Percentiles rank a stretch among this genome's conserved stretches.
These are phyloP conservation scores for Zygosaccharomyces sapae DNA, from an alignment of 1,139 yeast genomes.

Conservation along the genomic window DNA sequence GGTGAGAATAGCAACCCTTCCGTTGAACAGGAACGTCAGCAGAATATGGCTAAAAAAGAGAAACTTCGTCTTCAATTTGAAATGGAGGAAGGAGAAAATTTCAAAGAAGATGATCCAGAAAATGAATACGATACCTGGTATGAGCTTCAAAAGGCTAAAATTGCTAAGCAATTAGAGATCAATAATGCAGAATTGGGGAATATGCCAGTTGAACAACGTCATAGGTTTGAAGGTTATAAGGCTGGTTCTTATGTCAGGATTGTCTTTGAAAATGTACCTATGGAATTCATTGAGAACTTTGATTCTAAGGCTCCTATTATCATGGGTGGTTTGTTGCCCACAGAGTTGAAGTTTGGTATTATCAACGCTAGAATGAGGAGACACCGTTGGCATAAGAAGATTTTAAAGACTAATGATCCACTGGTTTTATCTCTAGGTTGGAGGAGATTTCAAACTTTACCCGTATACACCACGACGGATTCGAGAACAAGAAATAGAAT, in stretches of 20 bases:
- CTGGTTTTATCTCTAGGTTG: slow-evolving; percentile 90
- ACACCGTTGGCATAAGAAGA: slow-evolving; percentile 98
- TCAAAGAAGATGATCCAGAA: slow-evolving; percentile 70
- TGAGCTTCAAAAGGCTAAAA: slow-evolving; percentile 92
- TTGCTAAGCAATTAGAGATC: slow-evolving; percentile 93
- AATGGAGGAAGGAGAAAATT: slow-evolving; percentile 76
- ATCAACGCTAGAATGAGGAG: slow-evolving; percentile 92
- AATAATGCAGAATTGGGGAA: slow-evolving; percentile 74
- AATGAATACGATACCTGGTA: slow-evolving; percentile 92
- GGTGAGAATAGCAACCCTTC: slow-evolving; percentile 44
- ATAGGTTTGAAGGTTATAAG: slow-evolving; percentile 82
- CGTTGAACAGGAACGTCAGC: slow-evolving; percentile 65
- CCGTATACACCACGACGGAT: slow-evolving; percentile 93
- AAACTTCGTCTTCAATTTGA: slow-evolving; percentile 84
- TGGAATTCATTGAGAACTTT: slow-evolving; percentile 84
- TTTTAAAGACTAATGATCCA: slow-evolving; percentile 93
- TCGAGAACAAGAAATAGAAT: slow-evolving; percentile 96
- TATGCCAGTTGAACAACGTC: slow-evolving; percentile 71
- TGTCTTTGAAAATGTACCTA: slow-evolving; percentile 79
- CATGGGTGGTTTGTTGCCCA: slow-evolving; percentile 83
- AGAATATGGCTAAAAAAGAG: slow-evolving; percentile 86
- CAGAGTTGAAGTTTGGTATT: slow-evolving; percentile 91
- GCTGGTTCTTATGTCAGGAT: slow-evolving; percentile 94
- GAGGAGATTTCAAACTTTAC: slow-evolving; percentile 97
- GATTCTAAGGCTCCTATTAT: slow-evolving; percentile 82